These are phyloP conservation scores for Nicotiana rustica DNA, from an alignment of 305 asterid species.

Conservation along the genomic window DNA sequence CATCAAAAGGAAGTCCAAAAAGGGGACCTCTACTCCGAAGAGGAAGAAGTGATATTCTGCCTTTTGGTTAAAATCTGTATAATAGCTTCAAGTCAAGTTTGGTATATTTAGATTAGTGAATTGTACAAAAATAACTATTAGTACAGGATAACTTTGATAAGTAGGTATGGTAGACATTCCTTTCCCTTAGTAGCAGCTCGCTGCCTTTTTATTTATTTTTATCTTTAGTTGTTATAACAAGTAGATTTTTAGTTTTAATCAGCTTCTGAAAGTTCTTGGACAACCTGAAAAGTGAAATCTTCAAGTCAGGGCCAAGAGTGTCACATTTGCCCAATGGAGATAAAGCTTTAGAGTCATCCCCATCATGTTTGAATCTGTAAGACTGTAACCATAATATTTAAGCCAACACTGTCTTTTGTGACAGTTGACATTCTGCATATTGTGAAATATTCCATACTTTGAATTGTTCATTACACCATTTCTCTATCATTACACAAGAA, in stretches of 20 bases:
- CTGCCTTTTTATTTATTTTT: background rate
- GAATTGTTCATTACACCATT: background rate
- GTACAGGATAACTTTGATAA: background rate
- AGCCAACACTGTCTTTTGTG: background rate
- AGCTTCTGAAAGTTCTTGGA: background rate
- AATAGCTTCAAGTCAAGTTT: background rate
- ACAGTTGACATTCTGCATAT: background rate
- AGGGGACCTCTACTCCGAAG: constrained; percentile 18
- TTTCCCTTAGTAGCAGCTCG: constrained; percentile 1
- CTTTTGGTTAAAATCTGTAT: background rate
- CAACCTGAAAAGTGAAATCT: background rate
- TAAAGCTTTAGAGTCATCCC: constrained; percentile 10
- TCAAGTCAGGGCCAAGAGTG: background rate
- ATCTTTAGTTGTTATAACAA: background rate
- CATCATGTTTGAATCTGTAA: background rate
- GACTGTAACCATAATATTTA: background rate
- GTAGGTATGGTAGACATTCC: background rate
- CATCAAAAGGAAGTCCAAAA: constrained; percentile 23
- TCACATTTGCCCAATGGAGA: background rate
- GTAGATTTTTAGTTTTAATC: background rate
- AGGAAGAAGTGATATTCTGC: background rate
- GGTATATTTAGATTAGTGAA: constrained; percentile 30
- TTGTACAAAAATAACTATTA: constrained; percentile 18
- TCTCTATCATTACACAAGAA: background rate
- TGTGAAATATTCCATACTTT: background rate